Percentiles rank a stretch among this genome's conserved stretches.
These are phyloP conservation scores for Xylogone sp. DNA, from an alignment of 2,329 filamentous ascomycete species.

Conservation along the genomic window DNA sequence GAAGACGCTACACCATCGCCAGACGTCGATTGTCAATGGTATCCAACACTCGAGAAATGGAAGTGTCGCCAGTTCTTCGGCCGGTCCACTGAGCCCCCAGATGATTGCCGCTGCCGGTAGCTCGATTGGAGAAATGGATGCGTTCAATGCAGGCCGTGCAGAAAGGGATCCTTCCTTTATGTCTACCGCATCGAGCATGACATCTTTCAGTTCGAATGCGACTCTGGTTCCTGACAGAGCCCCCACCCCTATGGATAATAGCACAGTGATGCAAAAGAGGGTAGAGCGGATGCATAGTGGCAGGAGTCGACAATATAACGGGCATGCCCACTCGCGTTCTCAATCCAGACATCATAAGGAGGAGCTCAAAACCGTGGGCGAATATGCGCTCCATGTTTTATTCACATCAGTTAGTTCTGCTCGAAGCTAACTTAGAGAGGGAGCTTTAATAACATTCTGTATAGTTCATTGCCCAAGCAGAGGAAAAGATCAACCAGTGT, in stretches of 20 bases:
- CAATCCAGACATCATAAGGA: conserved; percentile 61
- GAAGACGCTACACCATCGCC: conserved; percentile 76
- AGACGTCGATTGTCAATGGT: conserved; percentile 96
- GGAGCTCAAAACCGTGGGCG: conserved; percentile 89
- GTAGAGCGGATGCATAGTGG: conserved; percentile 60
- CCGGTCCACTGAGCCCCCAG: conserved; percentile 84
- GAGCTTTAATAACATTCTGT: conserved; percentile 27
- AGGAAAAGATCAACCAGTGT: conserved; percentile 90
- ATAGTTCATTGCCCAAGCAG: conserved; percentile 90
- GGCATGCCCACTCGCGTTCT: conserved; percentile 64
- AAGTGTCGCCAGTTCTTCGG: conserved; percentile 74
- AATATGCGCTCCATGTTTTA: conserved; percentile 93
- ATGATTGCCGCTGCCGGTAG: conserved; percentile 68
- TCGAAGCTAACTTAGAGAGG: conserved; percentile 2
- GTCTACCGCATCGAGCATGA: conserved; percentile 16
- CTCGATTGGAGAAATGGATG: conserved; percentile 21
- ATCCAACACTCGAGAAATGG: conserved; percentile 90
- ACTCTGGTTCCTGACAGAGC: conserved; percentile 28
- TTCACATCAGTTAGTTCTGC: conserved; percentile 73
- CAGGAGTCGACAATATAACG: conserved; percentile 69
- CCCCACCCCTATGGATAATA: conserved; percentile 41
- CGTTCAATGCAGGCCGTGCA: conserved; percentile 21
- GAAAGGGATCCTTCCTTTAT: conserved; percentile 20
- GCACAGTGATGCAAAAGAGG: conserved; percentile 46
- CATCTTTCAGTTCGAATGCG: conserved; percentile 25